These are phyloP conservation scores for Oryza longistaminata DNA, from an alignment of 176 grass and related monocot genomes.

Conservation along the genomic window DNA sequence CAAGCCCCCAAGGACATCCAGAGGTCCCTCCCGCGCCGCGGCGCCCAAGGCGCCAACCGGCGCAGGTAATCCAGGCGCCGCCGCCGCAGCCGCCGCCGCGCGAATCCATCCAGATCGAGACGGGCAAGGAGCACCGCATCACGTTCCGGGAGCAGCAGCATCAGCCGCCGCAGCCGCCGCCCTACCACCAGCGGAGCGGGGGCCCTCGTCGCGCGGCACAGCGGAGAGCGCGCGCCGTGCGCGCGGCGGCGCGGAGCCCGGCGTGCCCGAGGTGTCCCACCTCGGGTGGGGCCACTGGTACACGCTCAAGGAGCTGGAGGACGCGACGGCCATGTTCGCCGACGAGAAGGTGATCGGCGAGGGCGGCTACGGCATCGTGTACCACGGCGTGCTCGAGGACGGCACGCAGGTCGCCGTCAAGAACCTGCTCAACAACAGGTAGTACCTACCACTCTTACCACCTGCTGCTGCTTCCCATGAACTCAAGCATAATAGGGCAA, in stretches of 20 bases:
- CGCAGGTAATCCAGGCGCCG: constrained; percentile 43
- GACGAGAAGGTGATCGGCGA: constrained; percentile 93
- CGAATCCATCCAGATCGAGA: constrained; percentile 77
- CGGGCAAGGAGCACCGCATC: constrained; percentile 92
- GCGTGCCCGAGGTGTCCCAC: constrained; percentile 75
- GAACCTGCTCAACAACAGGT: constrained; percentile 96
- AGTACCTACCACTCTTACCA: constrained; percentile 32
- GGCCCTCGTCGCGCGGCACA: constrained; percentile 76
- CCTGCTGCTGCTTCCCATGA: constrained; percentile 7
- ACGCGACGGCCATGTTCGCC: constrained; percentile 77
- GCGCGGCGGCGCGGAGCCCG: constrained; percentile 52
- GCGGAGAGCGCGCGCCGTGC: too few relatives aligned
- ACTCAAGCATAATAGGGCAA: background rate
- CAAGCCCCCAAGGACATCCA: constrained; percentile 65
- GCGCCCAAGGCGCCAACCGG: constrained; percentile 33
- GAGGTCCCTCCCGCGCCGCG: constrained; percentile 53
- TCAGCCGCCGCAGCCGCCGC: constrained; percentile 21
- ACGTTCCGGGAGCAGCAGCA: constrained; percentile 70
- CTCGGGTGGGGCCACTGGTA: constrained; percentile 96
- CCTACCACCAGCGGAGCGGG: constrained; percentile 60
- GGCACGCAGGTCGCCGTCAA: constrained; percentile 85
- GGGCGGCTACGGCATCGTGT: constrained; percentile 95
- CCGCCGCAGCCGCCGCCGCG: constrained; percentile 1
- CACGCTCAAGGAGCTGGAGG: constrained; percentile 90
- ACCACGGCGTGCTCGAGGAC: constrained; percentile 82